Percentiles rank a stretch among this genome's conserved stretches.
Evolutionary conservation across 2,329 filamentous ascomycete genomes (phyloP).

Genomic region (Botrytis deweyae): DNA sequence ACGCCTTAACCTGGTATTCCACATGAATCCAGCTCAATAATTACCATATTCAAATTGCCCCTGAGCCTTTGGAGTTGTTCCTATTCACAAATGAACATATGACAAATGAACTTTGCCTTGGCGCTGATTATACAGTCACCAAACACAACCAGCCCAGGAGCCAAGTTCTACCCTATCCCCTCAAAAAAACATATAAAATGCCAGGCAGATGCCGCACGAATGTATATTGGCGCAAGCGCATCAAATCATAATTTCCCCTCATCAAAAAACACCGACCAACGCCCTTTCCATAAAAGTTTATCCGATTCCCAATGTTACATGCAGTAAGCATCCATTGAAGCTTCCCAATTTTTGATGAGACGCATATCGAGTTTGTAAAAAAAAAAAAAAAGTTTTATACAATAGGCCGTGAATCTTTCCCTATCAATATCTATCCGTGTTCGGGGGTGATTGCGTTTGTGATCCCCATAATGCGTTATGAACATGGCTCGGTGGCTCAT

Average conservation of each 20-base stretch:
- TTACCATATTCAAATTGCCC: conserved; percentile 10
- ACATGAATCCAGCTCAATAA: conserved; percentile 15
- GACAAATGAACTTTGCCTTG: conserved; percentile 1
- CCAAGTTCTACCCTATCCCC: background rate
- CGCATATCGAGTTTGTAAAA: background rate
- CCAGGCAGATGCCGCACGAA: conserved; percentile 11
- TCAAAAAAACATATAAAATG: background rate
- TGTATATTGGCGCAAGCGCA: conserved; percentile 15
- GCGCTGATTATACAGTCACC: background rate
- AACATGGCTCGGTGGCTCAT: background rate
- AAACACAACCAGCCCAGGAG: background rate
- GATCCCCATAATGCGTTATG: conserved; percentile 20
- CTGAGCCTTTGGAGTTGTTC: background rate
- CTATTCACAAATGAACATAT: conserved; percentile 5
- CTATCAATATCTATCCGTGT: background rate
- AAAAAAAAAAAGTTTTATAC: conserved; percentile 6
- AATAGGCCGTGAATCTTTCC: conserved; percentile 3
- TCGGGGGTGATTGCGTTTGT: background rate
- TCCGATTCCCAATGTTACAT: conserved; percentile 7
- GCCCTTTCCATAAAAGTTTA: background rate
- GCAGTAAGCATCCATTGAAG: background rate
- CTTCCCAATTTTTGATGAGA: background rate
- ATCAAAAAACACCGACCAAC: conserved; percentile 6
- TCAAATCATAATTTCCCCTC: conserved; percentile 11
- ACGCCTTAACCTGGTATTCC: conserved; percentile 14